Percentiles rank a stretch among this genome's conserved stretches.
Evolutionary conservation across 805 yeast genomes (phyloP).

Genomic region (Ogataea degrootiae): DNA sequence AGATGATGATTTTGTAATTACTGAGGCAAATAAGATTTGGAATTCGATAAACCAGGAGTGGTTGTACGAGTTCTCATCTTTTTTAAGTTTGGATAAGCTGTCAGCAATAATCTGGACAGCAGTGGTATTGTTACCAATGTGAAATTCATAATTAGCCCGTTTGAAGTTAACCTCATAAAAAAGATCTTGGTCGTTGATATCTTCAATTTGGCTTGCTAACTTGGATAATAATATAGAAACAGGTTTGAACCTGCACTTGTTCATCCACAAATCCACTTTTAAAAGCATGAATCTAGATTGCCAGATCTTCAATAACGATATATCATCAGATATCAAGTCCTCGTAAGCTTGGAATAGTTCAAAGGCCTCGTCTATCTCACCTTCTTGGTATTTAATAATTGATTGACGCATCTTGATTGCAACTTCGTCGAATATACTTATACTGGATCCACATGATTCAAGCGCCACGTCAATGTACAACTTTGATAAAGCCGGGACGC

Average conservation of each 20-base stretch:
- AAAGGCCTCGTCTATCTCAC: slow-evolving; percentile 38
- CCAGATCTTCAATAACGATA: slow-evolving; percentile 38
- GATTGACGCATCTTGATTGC: slow-evolving; percentile 37
- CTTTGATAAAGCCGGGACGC: slow-evolving; percentile 41
- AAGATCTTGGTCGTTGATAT: slow-evolving; percentile 29
- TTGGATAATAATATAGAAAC: slow-evolving; percentile 33
- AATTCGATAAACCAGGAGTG: slow-evolving; percentile 42
- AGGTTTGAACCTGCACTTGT: slow-evolving; percentile 33
- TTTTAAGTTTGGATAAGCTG: slow-evolving; percentile 18
- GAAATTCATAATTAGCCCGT: slow-evolving; percentile 18
- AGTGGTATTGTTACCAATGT: slow-evolving; percentile 19
- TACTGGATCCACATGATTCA: slow-evolving; percentile 31
- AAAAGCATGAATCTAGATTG: slow-evolving; percentile 38
- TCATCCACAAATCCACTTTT: slow-evolving; percentile 32
- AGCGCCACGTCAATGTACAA: slow-evolving; percentile 44
- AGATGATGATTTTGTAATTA: slow-evolving; percentile 36
- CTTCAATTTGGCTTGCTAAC: slow-evolving; percentile 26
- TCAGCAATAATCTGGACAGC: slow-evolving; percentile 20
- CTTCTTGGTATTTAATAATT: slow-evolving; percentile 32
- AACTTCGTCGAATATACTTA: slow-evolving; percentile 36
- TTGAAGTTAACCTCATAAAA: slow-evolving; percentile 25
- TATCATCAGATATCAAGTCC: slow-evolving; percentile 24
- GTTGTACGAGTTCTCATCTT: slow-evolving; percentile 27
- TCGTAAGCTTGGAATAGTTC: slow-evolving; percentile 31
- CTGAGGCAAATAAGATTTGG: slow-evolving; percentile 42